Conservation (phyloP, 1,139 yeast genomes). For the Saccharomyces hybrid region DNA sequence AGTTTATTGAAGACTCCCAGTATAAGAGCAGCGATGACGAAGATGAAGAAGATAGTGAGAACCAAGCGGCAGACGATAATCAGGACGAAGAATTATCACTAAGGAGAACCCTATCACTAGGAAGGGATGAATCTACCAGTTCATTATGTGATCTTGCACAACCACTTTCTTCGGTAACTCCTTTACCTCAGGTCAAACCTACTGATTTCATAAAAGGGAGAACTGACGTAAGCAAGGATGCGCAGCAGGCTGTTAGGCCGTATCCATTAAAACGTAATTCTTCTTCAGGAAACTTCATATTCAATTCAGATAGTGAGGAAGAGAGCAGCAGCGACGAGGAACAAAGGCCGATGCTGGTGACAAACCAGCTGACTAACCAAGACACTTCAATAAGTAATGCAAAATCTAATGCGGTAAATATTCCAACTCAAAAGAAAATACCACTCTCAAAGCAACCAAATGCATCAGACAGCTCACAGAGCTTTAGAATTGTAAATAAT, state of each 20-base stretch:
- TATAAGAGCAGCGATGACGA: constrained; percentile 17
- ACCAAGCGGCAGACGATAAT: constrained; percentile 4
- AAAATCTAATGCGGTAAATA: background rate
- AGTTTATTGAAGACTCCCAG: constrained; percentile 23
- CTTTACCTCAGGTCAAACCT: background rate
- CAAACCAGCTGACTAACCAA: background rate
- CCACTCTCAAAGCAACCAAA: background rate
- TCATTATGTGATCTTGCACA: constrained; percentile 22
- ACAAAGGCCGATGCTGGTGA: background rate
- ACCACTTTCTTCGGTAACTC: background rate
- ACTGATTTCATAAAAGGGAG: background rate
- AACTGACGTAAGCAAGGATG: background rate
- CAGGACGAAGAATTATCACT: constrained; percentile 12
- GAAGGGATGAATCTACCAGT: constrained; percentile 18
- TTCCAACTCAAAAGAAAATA: background rate
- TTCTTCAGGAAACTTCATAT: constrained; percentile 25
- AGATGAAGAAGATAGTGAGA: constrained; percentile 6
- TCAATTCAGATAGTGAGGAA: constrained; percentile 27
- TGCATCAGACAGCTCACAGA: constrained; percentile 5
- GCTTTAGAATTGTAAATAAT: constrained; percentile 10
- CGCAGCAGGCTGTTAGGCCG: background rate
- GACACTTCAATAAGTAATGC: background rate
- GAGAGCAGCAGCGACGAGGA: constrained; percentile 5
- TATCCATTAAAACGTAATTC: constrained; percentile 12
- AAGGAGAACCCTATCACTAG: constrained; percentile 27